Percentiles rank a stretch among this genome's conserved stretches.
These are phyloP conservation scores for Wickerhamiella occidentalis DNA, from an alignment of 805 yeast species.

Conservation along the genomic window DNA sequence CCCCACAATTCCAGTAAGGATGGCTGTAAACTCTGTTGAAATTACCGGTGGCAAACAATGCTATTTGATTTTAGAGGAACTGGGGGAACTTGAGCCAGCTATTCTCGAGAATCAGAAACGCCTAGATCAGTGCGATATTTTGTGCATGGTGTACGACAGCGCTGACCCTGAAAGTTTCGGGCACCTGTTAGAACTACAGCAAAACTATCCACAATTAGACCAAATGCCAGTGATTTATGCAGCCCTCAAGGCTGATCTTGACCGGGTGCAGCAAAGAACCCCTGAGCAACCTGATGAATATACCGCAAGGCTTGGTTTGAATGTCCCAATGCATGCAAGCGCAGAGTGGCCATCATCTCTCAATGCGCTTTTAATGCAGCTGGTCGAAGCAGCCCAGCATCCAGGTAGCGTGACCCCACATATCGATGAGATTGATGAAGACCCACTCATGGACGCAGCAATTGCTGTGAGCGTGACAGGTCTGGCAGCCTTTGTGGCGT, in stretches of 20 bases:
- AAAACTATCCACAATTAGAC: conserved; percentile 44
- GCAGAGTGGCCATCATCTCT: conserved; percentile 82
- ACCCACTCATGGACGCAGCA: conserved; percentile 4
- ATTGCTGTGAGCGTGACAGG: conserved; percentile 3
- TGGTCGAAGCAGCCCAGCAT: conserved; percentile 74
- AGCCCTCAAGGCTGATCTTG: conserved; percentile 89
- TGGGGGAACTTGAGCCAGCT: conserved; percentile 78
- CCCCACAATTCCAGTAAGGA: conserved; percentile 69
- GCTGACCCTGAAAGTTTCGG: conserved; percentile 93
- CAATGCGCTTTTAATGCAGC: conserved; percentile 69
- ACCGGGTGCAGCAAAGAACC: conserved; percentile 85
- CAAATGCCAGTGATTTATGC: conserved; percentile 75
- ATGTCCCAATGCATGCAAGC: conserved; percentile 83
- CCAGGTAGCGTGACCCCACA: conserved; percentile 60
- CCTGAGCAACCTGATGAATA: conserved; percentile 79
- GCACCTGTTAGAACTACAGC: conserved; percentile 58
- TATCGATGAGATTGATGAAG: conserved; percentile 9
- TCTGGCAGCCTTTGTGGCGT: background rate
- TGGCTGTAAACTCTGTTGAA: conserved; percentile 88
- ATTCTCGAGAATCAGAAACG: conserved; percentile 57
- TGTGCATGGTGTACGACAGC: conserved; percentile 84
- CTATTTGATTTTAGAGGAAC: conserved; percentile 77
- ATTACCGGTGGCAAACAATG: conserved; percentile 91
- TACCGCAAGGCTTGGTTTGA: conserved; percentile 49
- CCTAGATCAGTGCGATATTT: conserved; percentile 76